Evolutionary conservation across 1,284 basidiomycete species (phyloP).

Genomic region (Mrakiaceae sp.): DNA sequence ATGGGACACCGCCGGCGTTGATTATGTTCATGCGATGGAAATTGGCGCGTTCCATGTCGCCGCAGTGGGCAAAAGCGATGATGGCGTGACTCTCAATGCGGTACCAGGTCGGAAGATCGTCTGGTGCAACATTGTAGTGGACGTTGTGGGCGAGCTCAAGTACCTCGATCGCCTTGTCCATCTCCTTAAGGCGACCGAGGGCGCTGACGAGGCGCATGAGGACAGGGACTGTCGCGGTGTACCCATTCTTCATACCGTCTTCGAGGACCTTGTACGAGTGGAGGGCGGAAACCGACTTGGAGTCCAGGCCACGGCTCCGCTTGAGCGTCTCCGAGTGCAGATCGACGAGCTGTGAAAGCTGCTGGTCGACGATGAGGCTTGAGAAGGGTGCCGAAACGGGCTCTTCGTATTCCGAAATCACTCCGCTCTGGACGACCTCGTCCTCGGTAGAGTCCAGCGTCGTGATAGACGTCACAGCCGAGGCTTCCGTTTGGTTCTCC

Average conservation of each 20-base stretch:
- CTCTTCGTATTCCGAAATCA: too few relatives aligned
- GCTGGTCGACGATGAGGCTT: background rate
- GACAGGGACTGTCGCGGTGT: constrained; percentile 45
- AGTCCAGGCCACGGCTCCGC: background rate
- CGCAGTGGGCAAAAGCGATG: constrained; percentile 65
- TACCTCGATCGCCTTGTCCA: constrained; percentile 51
- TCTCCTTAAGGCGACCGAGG: constrained; percentile 52
- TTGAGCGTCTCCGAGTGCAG: background rate
- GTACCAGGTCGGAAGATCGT: constrained; percentile 50
- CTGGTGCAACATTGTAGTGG: constrained; percentile 34
- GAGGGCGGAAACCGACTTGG: constrained; percentile 3
- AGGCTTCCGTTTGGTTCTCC: too few relatives aligned
- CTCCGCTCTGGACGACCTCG: too few relatives aligned
- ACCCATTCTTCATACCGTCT: constrained; percentile 31
- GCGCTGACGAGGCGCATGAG: constrained; percentile 55
- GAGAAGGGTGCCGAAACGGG: too few relatives aligned
- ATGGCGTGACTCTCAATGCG: constrained; percentile 78
- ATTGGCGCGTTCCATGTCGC: constrained; percentile 65
- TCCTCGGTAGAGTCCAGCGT: too few relatives aligned
- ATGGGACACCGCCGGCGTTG: constrained; percentile 62
- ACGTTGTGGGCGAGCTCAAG: constrained; percentile 61
- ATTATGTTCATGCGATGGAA: constrained; percentile 69
- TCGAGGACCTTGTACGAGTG: constrained; percentile 37
- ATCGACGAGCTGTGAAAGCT: constrained; percentile 7
- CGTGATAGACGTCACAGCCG: too few relatives aligned